Evolutionary conservation across 345 rosid species (phyloP).

Genomic region (Salix exigua): DNA sequence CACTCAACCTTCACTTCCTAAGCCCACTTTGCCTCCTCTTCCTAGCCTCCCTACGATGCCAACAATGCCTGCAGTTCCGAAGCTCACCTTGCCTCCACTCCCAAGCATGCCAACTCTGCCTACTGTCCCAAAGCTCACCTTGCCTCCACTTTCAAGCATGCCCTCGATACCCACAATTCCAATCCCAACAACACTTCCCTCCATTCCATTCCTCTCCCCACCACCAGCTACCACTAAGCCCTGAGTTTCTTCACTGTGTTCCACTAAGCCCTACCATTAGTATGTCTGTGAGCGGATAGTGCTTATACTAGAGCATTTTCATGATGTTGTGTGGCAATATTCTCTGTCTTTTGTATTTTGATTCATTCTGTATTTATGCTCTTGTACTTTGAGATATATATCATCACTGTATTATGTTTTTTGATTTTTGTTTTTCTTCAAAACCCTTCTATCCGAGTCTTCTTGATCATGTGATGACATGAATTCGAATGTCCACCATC

Average conservation of each 20-base stretch:
- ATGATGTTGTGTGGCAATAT: neutral
- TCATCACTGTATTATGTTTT: neutral
- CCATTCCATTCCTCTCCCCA: too few relatives aligned
- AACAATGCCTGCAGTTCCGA: neutral
- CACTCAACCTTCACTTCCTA: conserved; percentile 7
- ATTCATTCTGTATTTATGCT: too few relatives aligned
- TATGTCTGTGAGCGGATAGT: neutral
- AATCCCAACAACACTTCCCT: too few relatives aligned
- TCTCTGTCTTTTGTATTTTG: neutral
- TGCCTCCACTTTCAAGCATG: conserved; percentile 26
- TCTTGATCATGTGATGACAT: too few relatives aligned
- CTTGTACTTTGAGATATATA: too few relatives aligned
- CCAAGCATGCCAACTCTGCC: conserved; percentile 13
- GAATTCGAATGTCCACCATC: too few relatives aligned
- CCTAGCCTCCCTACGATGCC: too few relatives aligned
- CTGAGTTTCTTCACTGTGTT: neutral
- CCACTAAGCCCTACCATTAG: neutral
- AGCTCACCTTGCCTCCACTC: neutral
- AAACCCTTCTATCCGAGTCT: too few relatives aligned
- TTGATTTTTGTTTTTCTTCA: neutral
- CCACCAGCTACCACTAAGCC: conserved; percentile 14
- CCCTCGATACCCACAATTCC: neutral
- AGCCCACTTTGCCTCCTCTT: conserved; percentile 2
- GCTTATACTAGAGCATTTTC: neutral
- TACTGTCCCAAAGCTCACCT: neutral